Evolutionary conservation across 1,139 yeast species (phyloP).

Genomic region (Arxiozyma telluris): DNA sequence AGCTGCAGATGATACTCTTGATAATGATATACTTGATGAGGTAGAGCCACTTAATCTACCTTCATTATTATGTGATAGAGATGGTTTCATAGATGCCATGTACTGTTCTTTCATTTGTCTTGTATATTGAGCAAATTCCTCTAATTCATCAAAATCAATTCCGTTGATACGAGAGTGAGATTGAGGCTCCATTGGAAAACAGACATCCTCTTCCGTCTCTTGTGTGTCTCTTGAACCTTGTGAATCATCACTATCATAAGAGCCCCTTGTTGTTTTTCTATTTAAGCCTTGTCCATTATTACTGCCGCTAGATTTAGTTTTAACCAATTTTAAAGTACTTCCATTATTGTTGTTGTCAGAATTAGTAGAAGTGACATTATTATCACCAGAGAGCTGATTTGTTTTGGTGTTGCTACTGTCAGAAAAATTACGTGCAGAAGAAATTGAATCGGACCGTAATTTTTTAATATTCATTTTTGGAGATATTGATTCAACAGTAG

Average conservation of each 20-base stretch:
- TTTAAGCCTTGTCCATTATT: slow-evolving; percentile 7
- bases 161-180: slow-evolving; percentile 53
- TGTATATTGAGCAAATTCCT: slow-evolving; percentile 55
- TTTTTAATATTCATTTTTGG: slow-evolving; percentile 3
- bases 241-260: slow-evolving; percentile 57
- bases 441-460: slow-evolving; percentile 4
- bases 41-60: slow-evolving; percentile 19
- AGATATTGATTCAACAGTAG: background rate
- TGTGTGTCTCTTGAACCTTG: slow-evolving; percentile 66
- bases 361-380: background rate
- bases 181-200: slow-evolving; percentile 84
- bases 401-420: background rate
- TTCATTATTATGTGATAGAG: background rate
- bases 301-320: slow-evolving; percentile 10
- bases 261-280: slow-evolving; percentile 26
- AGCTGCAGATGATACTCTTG: slow-evolving; percentile 40
- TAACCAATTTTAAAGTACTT: slow-evolving; percentile 4
- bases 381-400: background rate
- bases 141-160: slow-evolving; percentile 71
- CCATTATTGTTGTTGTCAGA: background rate
- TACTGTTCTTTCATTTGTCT: slow-evolving; percentile 22
- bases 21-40: slow-evolving; percentile 21
- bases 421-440: background rate
- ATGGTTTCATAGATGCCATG: background rate
- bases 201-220: slow-evolving; percentile 94